A percentile compares a stretch with the other conserved stretches of the same genome.
phyloP scores from a whole-genome alignment of 768 basidiomycete genomes.

The Panaeolus cyanescens region DNA sequence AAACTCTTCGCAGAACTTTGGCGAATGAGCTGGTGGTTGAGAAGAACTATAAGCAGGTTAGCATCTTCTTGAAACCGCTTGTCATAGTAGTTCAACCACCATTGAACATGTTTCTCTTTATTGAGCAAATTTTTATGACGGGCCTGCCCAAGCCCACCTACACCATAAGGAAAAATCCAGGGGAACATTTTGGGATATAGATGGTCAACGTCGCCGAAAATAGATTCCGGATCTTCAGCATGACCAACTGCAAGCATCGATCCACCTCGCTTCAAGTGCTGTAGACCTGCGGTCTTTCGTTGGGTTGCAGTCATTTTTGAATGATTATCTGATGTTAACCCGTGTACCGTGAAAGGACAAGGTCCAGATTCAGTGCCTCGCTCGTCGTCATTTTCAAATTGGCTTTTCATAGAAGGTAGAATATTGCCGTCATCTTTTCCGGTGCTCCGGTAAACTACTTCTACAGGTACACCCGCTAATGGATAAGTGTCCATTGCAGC shows the following conservation, averaged over 20 bases:
- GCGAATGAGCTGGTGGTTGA: constrained; percentile 40
- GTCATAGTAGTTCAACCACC: constrained; percentile 24
- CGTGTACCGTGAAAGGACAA: constrained; percentile 40
- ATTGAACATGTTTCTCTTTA: constrained; percentile 7
- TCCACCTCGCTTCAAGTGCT: constrained; percentile 23
- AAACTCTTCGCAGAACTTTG: constrained; percentile 21
- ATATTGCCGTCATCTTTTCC: constrained; percentile 14
- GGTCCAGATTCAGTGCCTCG: constrained; percentile 23
- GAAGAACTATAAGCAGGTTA: constrained; percentile 33
- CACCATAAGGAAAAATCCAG: constrained; percentile 12
- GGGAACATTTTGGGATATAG: constrained; percentile 26
- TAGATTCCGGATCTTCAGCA: constrained; percentile 16
- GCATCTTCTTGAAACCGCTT: constrained; percentile 23
- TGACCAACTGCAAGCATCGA: constrained; percentile 30
- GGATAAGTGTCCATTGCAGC: constrained; percentile 21
- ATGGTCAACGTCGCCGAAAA: constrained; percentile 24
- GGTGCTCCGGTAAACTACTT: constrained; percentile 1
- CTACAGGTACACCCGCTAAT: constrained; percentile 18
- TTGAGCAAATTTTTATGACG: constrained; percentile 4
- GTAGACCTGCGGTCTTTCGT: constrained; percentile 19
- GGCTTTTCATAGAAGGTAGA: background rate
- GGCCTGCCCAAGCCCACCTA: background rate
- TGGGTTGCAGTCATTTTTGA: constrained; percentile 12
- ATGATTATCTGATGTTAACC: constrained; percentile 28
- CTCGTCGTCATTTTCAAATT: constrained; percentile 15